Evolutionary conservation across 805 yeast genomes (phyloP).

Genomic region (Peterozyma toletana): DNA sequence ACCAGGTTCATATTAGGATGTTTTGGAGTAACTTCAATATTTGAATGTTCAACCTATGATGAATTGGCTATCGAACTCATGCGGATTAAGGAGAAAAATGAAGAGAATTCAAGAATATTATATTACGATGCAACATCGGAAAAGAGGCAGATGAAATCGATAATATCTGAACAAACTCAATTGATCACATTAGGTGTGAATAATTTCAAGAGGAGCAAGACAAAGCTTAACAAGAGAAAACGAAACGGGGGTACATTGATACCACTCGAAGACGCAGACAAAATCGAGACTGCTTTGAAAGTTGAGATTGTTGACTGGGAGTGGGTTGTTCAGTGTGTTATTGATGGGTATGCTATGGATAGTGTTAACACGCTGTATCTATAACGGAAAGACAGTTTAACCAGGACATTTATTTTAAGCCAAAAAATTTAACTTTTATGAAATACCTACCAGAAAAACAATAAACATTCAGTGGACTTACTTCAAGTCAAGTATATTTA

Average conservation of each 20-base stretch:
- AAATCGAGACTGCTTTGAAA: neutral
- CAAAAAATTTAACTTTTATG: no score
- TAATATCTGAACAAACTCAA: neutral
- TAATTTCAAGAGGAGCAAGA: neutral
- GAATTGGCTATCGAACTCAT: neutral
- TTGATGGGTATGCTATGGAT: neutral
- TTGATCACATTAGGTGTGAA: neutral
- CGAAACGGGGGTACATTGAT: neutral
- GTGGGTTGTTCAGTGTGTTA: conserved; percentile 6
- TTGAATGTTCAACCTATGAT: neutral
- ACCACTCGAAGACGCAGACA: neutral
- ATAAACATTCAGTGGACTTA: no score
- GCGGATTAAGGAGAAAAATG: neutral
- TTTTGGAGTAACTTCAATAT: neutral
- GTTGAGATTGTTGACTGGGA: conserved; percentile 6
- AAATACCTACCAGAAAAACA: no score
- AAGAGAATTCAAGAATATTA: neutral
- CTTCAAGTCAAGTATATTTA: no score
- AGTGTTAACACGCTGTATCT: no score
- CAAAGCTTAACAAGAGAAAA: neutral
- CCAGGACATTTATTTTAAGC: no score
- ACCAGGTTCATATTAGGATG: neutral
- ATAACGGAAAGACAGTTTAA: no score
- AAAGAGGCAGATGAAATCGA: neutral
- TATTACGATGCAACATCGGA: neutral